Evolutionary conservation across 306 rosid species (phyloP).

Genomic region (Boehmeria nivea): DNA sequence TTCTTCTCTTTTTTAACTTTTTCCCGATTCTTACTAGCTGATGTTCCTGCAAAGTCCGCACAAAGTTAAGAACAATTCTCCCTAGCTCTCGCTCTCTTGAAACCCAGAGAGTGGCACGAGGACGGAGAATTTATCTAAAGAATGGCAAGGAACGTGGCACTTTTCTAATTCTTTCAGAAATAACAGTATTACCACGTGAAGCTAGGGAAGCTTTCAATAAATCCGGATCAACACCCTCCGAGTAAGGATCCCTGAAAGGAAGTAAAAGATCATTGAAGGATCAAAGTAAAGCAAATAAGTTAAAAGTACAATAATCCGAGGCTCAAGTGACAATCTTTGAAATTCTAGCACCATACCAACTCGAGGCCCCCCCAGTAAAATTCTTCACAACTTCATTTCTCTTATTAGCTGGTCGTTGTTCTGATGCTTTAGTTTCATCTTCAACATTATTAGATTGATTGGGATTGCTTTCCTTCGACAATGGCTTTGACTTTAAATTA

Average conservation of each 20-base stretch:
- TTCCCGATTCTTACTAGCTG: conserved; percentile 26
- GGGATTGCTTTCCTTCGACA: conserved; percentile 22
- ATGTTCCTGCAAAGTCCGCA: conserved; percentile 36
- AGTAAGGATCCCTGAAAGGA: conserved; percentile 76
- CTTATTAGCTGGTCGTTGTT: conserved; percentile 29
- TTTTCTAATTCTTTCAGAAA: neutral
- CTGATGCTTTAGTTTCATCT: conserved; percentile 34
- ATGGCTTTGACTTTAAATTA: conserved; percentile 24
- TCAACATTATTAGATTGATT: conserved; percentile 23
- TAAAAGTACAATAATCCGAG: neutral
- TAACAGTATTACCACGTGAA: conserved; percentile 46
- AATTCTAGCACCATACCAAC: conserved; percentile 78
- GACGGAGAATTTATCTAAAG: neutral
- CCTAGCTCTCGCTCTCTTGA: too few relatives aligned
- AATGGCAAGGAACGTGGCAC: neutral
- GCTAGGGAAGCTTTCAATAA: conserved; percentile 69
- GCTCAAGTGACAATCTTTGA: conserved; percentile 20
- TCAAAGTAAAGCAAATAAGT: neutral
- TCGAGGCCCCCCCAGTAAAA: conserved; percentile 71
- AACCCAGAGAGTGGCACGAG: neutral
- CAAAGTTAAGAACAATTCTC: too few relatives aligned
- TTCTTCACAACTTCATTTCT: conserved; percentile 36
- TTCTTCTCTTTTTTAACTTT: conserved; percentile 25
- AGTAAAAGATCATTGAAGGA: conserved; percentile 1
- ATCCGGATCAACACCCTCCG: conserved; percentile 60